Percentiles rank a stretch among this genome's conserved stretches.
phyloP scores from a whole-genome alignment of 345 rosid species.

The Syzygium aqueum region DNA sequence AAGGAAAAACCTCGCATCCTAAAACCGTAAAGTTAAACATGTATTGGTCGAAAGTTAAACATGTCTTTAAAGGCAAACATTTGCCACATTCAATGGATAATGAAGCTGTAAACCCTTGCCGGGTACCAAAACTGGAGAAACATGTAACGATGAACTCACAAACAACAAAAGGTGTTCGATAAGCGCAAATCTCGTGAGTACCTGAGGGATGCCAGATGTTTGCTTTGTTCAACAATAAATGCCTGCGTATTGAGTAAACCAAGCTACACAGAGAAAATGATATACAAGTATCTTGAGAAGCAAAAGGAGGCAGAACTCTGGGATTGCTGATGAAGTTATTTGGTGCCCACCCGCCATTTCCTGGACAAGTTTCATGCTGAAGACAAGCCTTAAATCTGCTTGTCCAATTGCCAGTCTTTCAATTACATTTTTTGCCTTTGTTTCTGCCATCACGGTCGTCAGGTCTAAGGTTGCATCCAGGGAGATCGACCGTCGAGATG shows the following conservation, averaged over 20 bases:
- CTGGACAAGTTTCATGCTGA: background rate
- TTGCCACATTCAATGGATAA: background rate
- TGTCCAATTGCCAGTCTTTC: background rate
- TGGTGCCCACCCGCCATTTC: background rate
- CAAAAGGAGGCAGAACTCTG: background rate
- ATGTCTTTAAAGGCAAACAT: background rate
- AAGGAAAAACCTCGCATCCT: background rate
- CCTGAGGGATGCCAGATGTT: background rate
- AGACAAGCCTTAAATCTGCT: background rate
- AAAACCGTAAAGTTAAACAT: background rate
- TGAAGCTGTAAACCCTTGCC: background rate
- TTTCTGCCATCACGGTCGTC: background rate
- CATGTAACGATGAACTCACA: background rate
- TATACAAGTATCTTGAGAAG: background rate
- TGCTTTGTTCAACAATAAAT: background rate
- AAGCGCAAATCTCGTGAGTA: background rate
- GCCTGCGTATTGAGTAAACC: background rate
- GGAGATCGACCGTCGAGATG: background rate
- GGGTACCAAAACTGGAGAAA: background rate
- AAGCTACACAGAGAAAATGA: background rate
- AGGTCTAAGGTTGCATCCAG: background rate
- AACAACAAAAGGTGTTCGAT: background rate
- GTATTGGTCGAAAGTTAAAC: background rate
- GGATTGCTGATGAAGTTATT: background rate
- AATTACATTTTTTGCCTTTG: background rate